Conservation (phyloP, 805 yeast species). For the Zygotorulaspora chibaensis region DNA sequence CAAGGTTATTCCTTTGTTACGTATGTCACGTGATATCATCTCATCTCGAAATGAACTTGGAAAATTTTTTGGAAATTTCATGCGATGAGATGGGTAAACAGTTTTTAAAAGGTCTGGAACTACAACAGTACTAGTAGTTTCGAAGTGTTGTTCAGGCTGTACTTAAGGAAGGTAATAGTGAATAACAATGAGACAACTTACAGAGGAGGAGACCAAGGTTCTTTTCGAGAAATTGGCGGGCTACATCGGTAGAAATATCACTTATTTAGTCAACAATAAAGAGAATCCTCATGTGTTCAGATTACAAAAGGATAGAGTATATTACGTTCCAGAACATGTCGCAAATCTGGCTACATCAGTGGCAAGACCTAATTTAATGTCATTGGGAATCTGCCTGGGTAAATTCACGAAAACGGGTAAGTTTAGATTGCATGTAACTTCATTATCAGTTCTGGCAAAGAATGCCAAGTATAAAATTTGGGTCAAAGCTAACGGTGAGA, state of each 20-base stretch:
- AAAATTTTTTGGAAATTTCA: conserved; percentile 16
- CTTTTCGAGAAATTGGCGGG: conserved; percentile 95
- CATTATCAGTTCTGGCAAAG: conserved; percentile 74
- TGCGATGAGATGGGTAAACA: conserved; percentile 21
- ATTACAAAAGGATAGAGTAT: conserved; percentile 92
- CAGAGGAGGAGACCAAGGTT: conserved; percentile 94
- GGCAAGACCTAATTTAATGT: conserved; percentile 85
- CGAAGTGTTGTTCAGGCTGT: background rate
- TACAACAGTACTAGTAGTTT: background rate
- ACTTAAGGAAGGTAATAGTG: background rate
- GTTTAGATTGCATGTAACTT: conserved; percentile 91
- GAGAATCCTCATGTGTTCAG: conserved; percentile 88
- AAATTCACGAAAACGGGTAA: conserved; percentile 97
- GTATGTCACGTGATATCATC: background rate
- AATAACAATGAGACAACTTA: conserved; percentile 75
- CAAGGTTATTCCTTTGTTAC: background rate
- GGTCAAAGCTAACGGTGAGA: conserved; percentile 96
- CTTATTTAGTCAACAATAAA: conserved; percentile 76
- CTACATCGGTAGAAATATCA: conserved; percentile 93
- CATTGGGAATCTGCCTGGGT: conserved; percentile 89
- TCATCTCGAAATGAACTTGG: background rate
- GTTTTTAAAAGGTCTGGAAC: background rate
- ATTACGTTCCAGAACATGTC: conserved; percentile 78
- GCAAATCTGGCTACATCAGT: conserved; percentile 88
- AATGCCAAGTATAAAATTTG: conserved; percentile 91